These are phyloP conservation scores for Hypocreales sp. DNA, from an alignment of 2,329 filamentous ascomycete genomes.

Conservation along the genomic window DNA sequence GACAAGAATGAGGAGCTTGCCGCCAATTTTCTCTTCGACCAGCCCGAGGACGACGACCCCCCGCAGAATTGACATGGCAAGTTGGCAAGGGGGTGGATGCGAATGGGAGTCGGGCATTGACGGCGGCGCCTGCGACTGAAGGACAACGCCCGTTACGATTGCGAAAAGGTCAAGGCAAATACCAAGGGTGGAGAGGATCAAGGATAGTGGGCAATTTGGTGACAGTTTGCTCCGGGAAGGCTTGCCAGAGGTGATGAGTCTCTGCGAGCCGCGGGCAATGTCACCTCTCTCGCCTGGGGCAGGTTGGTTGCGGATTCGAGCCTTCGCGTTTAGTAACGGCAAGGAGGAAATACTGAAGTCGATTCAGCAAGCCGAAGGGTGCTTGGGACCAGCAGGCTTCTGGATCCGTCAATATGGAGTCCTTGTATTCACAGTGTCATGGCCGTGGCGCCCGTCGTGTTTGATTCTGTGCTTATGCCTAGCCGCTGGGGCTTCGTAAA, in stretches of 20 bases:
- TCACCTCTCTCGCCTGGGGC: not conserved
- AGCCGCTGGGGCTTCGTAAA: no score
- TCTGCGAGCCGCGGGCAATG: not conserved
- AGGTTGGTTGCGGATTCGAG: not conserved
- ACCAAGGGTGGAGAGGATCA: not conserved
- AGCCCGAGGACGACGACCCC: conserved; percentile 70
- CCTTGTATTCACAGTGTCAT: no score
- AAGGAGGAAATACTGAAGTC: no score
- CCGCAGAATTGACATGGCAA: conserved; percentile 22
- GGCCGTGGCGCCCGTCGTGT: no score
- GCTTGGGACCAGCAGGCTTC: no score
- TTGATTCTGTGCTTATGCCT: no score
- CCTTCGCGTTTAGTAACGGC: not conserved
- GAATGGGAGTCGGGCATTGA: no score
- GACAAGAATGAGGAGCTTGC: conserved; percentile 99
- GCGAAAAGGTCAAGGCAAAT: conserved; percentile 6
- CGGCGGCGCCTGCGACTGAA: not conserved
- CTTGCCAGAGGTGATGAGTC: not conserved
- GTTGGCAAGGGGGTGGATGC: no score
- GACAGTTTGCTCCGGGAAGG: not conserved
- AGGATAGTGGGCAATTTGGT: not conserved
- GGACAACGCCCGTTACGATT: conserved; percentile 11
- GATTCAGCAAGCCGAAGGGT: no score
- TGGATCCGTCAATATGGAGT: no score
- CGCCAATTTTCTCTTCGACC: conserved; percentile 95